A percentile compares a stretch with the other conserved stretches of the same genome.
Conservation (phyloP, 1,284 basidiomycete genomes). For the Vanrija sp. region DNA sequence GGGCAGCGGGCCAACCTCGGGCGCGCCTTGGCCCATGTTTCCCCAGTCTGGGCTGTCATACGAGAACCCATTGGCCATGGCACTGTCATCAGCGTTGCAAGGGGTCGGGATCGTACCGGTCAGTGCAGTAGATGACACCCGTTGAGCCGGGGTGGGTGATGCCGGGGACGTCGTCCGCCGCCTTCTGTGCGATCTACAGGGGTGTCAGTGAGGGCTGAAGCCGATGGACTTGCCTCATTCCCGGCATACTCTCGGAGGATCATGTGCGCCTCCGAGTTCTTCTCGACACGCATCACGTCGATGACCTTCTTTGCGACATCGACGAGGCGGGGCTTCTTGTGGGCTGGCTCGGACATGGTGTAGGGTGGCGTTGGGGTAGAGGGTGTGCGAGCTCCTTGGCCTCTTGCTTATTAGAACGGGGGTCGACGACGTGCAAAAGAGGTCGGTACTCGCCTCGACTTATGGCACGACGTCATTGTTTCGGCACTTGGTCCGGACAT, state of each 20-base stretch:
- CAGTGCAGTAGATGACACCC: slow-evolving; percentile 73
- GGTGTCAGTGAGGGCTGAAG: neutral
- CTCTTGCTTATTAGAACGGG: too few relatives aligned
- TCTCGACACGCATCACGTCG: neutral
- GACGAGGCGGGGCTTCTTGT: neutral
- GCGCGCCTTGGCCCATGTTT: slow-evolving; percentile 77
- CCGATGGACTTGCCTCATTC: slow-evolving; percentile 11
- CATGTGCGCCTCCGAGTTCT: slow-evolving; percentile 57
- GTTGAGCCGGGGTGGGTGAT: slow-evolving; percentile 53
- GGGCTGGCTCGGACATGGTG: too few relatives aligned
- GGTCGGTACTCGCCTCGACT: too few relatives aligned
- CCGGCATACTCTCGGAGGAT: slow-evolving; percentile 30
- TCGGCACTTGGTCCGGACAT: too few relatives aligned
- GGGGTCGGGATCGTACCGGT: slow-evolving; percentile 50
- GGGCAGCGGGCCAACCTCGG: slow-evolving; percentile 63
- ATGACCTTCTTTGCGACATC: neutral
- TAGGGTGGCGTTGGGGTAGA: too few relatives aligned
- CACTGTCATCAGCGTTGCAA: slow-evolving; percentile 5
- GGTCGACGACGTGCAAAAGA: too few relatives aligned
- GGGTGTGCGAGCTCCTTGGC: too few relatives aligned
- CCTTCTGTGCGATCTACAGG: neutral
- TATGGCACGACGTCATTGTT: too few relatives aligned
- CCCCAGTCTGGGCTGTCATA: slow-evolving; percentile 71
- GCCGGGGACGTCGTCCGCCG: slow-evolving; percentile 11
- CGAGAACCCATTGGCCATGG: slow-evolving; percentile 71